phyloP scores from a whole-genome alignment of 2,329 filamentous ascomycete species.

The Trichoderma atrobrunneum region DNA sequence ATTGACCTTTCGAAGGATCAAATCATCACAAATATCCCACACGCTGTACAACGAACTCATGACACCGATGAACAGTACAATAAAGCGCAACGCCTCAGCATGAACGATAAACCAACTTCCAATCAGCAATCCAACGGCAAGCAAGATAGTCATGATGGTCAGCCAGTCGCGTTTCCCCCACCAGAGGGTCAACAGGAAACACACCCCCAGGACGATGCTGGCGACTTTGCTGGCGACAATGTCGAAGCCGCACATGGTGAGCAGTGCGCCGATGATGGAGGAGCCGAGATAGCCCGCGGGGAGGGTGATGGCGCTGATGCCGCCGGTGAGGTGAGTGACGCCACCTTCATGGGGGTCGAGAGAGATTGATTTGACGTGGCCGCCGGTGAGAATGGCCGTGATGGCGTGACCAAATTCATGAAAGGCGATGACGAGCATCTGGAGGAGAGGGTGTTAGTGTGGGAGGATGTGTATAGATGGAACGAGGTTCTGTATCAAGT shows the following conservation, averaged over 20 bases:
- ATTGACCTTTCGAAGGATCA: constrained; percentile 78
- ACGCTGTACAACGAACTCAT: constrained; percentile 79
- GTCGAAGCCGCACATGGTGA: constrained; percentile 78
- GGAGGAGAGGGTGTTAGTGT: background rate
- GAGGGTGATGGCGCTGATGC: constrained; percentile 66
- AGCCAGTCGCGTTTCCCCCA: constrained; percentile 79
- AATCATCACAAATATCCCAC: constrained; percentile 82
- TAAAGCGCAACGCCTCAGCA: constrained; percentile 69
- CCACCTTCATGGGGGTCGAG: constrained; percentile 77
- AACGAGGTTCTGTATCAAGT: background rate
- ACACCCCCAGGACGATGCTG: constrained; percentile 68
- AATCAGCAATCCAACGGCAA: constrained; percentile 67
- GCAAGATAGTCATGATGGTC: constrained; percentile 66
- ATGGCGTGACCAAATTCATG: constrained; percentile 78
- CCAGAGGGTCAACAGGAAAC: constrained; percentile 77
- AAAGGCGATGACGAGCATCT: constrained; percentile 83
- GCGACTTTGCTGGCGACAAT: constrained; percentile 80
- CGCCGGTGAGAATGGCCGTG: constrained; percentile 68
- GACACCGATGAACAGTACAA: constrained; percentile 77
- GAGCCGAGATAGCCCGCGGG: constrained; percentile 78
- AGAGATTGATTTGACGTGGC: constrained; percentile 69
- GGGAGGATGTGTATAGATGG: background rate
- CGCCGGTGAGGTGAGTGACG: constrained; percentile 74
- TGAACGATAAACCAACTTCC: constrained; percentile 79
- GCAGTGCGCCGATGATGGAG: constrained; percentile 70